These are phyloP conservation scores for Ogataea parapolymorpha DNA, from an alignment of 805 yeast genomes.

Conservation along the genomic window DNA sequence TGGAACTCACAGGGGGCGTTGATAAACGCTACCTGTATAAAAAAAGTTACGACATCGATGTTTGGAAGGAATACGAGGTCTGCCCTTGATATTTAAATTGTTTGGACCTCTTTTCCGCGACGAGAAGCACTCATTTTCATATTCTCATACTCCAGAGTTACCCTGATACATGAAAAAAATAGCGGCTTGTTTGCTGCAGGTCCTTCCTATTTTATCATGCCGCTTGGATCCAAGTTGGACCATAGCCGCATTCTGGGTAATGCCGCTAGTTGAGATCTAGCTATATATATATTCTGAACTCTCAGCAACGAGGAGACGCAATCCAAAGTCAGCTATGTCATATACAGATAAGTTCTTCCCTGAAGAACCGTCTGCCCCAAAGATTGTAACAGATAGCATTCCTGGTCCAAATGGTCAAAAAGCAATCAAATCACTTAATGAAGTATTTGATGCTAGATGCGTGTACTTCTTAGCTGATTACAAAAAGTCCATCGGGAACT, in stretches of 20 bases:
- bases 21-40: conserved; percentile 52
- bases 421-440: conserved; percentile 50
- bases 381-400: conserved; percentile 50
- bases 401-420: conserved; percentile 75
- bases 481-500: conserved; percentile 72
- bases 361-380: conserved; percentile 72
- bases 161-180: neutral
- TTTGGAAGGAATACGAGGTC: conserved; percentile 75
- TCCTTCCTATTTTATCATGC: conserved; percentile 6
- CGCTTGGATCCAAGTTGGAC: conserved; percentile 1
- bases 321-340: neutral
- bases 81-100: conserved; percentile 52
- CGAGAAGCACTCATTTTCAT: no score
- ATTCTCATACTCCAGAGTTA: neutral
- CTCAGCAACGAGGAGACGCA: no score
- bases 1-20: conserved; percentile 47
- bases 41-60: conserved; percentile 47
- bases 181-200: neutral
- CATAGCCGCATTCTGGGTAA: neutral
- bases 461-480: conserved; percentile 77
- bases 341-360: conserved; percentile 64
- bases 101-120: no score
- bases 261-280: neutral
- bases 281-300: neutral
- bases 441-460: conserved; percentile 69